phyloP scores from a whole-genome alignment of 2,329 filamentous ascomycete genomes.

The Aureobasidium leucospermi region DNA sequence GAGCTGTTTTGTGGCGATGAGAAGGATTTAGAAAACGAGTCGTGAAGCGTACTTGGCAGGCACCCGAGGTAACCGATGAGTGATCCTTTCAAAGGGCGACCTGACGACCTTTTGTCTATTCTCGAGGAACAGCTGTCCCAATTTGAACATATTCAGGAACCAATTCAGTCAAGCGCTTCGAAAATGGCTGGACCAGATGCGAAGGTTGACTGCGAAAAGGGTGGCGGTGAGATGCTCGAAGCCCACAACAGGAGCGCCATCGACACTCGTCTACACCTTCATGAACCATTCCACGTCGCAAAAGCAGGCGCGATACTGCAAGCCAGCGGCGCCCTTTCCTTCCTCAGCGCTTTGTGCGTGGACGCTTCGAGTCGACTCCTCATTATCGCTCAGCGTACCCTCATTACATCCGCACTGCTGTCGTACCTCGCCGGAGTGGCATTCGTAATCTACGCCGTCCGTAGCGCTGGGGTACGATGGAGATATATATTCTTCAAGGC shows the following conservation, averaged over 20 bases:
- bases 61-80: neutral
- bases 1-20: neutral
- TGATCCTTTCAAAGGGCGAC: neutral
- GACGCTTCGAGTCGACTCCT: neutral
- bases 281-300: neutral
- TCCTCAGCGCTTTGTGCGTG: neutral
- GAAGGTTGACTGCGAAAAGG: neutral
- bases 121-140: neutral
- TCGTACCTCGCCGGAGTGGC: neutral
- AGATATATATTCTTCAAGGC: neutral
- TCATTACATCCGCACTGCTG: neutral
- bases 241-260: neutral
- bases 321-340: neutral
- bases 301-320: neutral
- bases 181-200: neutral
- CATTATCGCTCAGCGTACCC: neutral
- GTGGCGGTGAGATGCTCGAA: neutral
- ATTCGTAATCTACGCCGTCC: neutral
- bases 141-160: too few relatives aligned
- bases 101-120: neutral
- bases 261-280: neutral
- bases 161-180: neutral
- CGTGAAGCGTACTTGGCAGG: conserved; percentile 1
- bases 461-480: neutral
- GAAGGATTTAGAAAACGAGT: neutral